Evolutionary conservation across 345 rosid species (phyloP).

Genomic region (Eucalyptus curtisii): DNA sequence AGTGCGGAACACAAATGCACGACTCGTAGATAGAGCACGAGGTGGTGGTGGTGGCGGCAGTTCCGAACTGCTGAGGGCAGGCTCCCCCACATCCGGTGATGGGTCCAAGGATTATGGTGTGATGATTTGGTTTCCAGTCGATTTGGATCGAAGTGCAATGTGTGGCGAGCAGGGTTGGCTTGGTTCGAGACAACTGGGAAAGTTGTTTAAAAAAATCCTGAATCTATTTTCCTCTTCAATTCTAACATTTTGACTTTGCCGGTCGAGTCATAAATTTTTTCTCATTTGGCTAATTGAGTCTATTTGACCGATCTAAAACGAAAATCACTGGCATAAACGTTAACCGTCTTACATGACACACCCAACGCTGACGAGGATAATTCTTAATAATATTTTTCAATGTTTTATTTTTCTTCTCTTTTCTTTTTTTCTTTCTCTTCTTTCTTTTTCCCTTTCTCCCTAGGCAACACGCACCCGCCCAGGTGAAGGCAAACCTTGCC

Average conservation of each 20-base stretch:
- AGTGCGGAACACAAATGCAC: neutral
- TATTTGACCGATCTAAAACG: fast-evolving
- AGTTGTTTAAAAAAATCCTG: no score
- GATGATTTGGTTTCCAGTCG: neutral
- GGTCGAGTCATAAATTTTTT: no score
- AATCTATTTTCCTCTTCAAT: no score
- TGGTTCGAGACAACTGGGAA: no score
- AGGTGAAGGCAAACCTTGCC: neutral
- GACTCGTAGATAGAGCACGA: neutral
- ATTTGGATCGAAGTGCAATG: neutral
- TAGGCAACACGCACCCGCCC: no score
- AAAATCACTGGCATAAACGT: no score
- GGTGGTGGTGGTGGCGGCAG: neutral
- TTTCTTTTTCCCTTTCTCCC: neutral
- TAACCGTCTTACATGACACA: no score
- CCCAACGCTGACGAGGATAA: fast-evolving
- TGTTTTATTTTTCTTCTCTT: no score
- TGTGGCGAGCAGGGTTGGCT: neutral
- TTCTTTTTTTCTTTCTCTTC: neutral
- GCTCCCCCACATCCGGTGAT: neutral
- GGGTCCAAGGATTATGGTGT: neutral
- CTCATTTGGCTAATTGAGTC: neutral
- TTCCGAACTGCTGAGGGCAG: neutral
- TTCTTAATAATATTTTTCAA: no score
- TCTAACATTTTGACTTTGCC: no score